phyloP scores from a whole-genome alignment of 2,329 filamentous ascomycete species.

The Drechslera avenae region DNA sequence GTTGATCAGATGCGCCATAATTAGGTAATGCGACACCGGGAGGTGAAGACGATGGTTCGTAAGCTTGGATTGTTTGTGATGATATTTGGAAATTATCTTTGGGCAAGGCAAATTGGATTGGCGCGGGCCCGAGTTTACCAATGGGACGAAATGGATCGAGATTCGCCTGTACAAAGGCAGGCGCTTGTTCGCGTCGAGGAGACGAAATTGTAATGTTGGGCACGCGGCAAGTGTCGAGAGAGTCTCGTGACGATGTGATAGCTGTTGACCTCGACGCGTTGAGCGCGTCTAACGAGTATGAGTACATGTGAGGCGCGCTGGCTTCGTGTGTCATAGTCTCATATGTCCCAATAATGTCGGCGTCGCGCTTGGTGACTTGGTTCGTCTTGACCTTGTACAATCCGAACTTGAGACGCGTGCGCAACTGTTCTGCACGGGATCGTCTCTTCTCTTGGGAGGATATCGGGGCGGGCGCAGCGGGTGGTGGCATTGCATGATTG shows the following conservation, averaged over 20 bases:
- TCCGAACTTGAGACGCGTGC: slow-evolving; percentile 71
- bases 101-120: slow-evolving; percentile 44
- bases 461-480: slow-evolving; percentile 15
- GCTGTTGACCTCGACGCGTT: slow-evolving; percentile 28
- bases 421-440: slow-evolving; percentile 69
- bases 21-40: slow-evolving; percentile 19
- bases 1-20: slow-evolving; percentile 26
- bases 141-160: slow-evolving; percentile 41
- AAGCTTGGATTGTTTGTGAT: slow-evolving; percentile 43
- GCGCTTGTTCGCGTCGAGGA: slow-evolving; percentile 24
- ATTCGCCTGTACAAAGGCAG: slow-evolving; percentile 37
- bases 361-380: slow-evolving; percentile 68
- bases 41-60: slow-evolving; percentile 40
- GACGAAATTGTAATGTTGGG: slow-evolving; percentile 42
- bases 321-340: slow-evolving; percentile 33
- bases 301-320: slow-evolving; percentile 7
- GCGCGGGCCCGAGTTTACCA: slow-evolving; percentile 44
- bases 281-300: slow-evolving; percentile 22
- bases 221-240: slow-evolving; percentile 17
- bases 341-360: slow-evolving; percentile 55
- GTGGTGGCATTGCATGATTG: background rate
- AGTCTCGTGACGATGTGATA: slow-evolving; percentile 24
- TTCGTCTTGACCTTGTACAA: slow-evolving; percentile 77
- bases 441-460: slow-evolving; percentile 20
- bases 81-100: slow-evolving; percentile 40